Base-by-base conservation (phyloP, 2,329 filamentous ascomycete species). In the Colletotrichum sp. region DNA sequence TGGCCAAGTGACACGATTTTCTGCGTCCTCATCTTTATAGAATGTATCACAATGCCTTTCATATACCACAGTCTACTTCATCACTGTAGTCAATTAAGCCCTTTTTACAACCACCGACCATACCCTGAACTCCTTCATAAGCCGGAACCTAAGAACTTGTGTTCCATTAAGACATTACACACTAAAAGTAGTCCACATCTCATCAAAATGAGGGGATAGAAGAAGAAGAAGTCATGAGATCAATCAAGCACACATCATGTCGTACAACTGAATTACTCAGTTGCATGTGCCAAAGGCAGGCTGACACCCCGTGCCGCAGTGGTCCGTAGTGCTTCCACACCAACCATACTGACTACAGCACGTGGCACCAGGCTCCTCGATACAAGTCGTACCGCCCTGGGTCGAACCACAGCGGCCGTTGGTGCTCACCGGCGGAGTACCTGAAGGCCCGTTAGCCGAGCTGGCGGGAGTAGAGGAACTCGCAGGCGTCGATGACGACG, bases 401-500 rank as follows among this genome's bases (percentile, higher is more conserved):
- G 49, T 77, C 44, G 79, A 39, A 3, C 82, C 82, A 67, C 82
- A 84, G n/a, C 82, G 77, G 6, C 82, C 80, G 68, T 81, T 78
- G 78, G 77, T 77, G 64, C 57, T 76, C 21, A 59, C 8, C 21
- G 71, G 74, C 30, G 70, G 63, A 49, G 74, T 74, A 18, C 57
- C 70, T 8, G 64, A 49, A 26, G 71, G 3, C 21, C n/a, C 59
- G 15, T 44, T 16, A 7, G 64, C 60, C 28, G 74, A 64, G 64
- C 65, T 73, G 26, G 34, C 66, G 24, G 26, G 6, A 32, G 70
- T 34, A 15, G 70, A 16, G 7, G 28, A 49, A 15, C n/a, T 36
- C 8, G 49, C 63, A 16, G 21, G 44, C 15, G 49, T 63, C 13
- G 72, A 71, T 16, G 72, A 71, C 3, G 71, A 69, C 18, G 65